These are phyloP conservation scores for Penicillium coprophilum DNA, from an alignment of 495 filamentous ascomycete genomes.

Conservation along the genomic window DNA sequence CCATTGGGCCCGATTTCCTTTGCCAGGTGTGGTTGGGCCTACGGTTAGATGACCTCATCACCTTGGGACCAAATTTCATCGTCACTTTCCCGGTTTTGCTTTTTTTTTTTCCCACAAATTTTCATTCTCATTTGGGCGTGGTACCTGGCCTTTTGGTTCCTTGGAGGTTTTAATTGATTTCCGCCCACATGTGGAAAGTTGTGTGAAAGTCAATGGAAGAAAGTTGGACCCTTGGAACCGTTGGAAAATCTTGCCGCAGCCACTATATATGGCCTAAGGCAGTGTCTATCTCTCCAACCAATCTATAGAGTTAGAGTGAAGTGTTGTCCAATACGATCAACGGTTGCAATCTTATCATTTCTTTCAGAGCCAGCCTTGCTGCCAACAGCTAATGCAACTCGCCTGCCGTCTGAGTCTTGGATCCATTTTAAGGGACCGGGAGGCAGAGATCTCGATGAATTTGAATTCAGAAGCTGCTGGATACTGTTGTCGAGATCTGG, in stretches of 20 bases:
- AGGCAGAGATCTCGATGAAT: constrained; percentile 14
- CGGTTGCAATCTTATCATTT: background rate
- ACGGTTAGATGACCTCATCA: background rate
- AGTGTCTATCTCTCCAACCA: too few species aligned
- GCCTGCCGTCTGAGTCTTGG: constrained; percentile 11
- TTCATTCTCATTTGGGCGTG: too few species aligned
- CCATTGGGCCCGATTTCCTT: background rate
- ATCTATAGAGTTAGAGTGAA: too few species aligned
- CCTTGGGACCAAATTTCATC: background rate
- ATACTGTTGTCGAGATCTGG: constrained; percentile 25
- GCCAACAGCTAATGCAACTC: constrained; percentile 26
- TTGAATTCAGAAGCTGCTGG: constrained; percentile 15
- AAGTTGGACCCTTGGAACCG: too few species aligned
- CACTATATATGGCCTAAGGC: too few species aligned
- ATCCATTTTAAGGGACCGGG: constrained; percentile 31
- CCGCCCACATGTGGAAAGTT: too few species aligned
- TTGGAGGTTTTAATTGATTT: too few species aligned
- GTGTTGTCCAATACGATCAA: background rate
- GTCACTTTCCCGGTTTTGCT: background rate
- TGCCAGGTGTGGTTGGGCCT: background rate
- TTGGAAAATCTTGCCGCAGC: too few species aligned
- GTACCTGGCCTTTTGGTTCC: too few species aligned
- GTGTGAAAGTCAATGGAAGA: too few species aligned
- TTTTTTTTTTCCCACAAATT: too few species aligned
- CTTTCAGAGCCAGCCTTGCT: constrained; percentile 1